Evolutionary conservation across 169 alveolate genomes (phyloP), one percentile per base, ranked within the genome.

Genomic region (Babesia caballi): DNA sequence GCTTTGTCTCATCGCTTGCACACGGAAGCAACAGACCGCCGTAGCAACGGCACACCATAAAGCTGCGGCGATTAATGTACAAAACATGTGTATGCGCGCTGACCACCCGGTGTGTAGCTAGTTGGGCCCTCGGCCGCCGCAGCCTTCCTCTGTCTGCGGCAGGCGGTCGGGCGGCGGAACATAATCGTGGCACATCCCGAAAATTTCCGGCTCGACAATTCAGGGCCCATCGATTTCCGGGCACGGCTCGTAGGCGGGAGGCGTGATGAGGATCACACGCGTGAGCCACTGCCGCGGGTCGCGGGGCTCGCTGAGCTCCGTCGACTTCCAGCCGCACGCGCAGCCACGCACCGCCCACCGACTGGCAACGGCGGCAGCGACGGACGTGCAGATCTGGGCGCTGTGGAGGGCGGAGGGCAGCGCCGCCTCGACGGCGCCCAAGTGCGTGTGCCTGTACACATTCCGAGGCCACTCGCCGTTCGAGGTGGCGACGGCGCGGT

Each of bases 271-370:
- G 47, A 71, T 81, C 32, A 76, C 70, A 52, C 67, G 88, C 3
- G 63, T 81, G 12, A 71, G 68, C 63, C 36, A 65, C 38, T 70
- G 83, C 47, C 60, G 84, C 66, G 88, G 88, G 21, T 54, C 84
- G 51, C 59, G 88, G 33, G 88, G 88, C n/a, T 51, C 73, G 2
- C 60, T 81, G 19, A 53, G 71, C 54, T 46, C 88, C 21, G 73
- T 81, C 27, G 88, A 81, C 75, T 81, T 81, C 66, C 88, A 81
- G 40, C 88, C 88, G 25, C 84, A 72, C 72, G 69, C 81, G 25
- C 14, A 50, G 44, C 80, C 36, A 5, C 12, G 66, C 7, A 41
- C 19, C 8, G 71, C 36, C 4, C 88, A 81, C 63, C 52, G 88
- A 28, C 52, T 81, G 49, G 88, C 88, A 28, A 81, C 88, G 4